A percentile compares a stretch with the other conserved stretches of the same genome.
phyloP scores from a whole-genome alignment of 768 basidiomycete genomes.

The Pleurotus tuber-regium region DNA sequence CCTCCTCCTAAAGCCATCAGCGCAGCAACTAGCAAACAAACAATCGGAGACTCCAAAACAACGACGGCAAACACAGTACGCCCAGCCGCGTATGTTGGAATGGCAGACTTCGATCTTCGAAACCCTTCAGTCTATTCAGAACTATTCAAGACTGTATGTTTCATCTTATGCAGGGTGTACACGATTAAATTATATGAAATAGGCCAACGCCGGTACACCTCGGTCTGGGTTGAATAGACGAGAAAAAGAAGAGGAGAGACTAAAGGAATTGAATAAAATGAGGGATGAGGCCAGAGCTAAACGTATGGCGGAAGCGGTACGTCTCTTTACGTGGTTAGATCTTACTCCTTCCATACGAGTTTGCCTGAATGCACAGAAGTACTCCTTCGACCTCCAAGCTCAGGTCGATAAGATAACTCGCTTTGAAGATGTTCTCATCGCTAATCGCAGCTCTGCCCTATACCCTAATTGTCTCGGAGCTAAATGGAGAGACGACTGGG shows the following conservation, averaged over 20 bases:
- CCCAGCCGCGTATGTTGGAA: constrained; percentile 41
- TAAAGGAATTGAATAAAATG: constrained; percentile 65
- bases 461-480: constrained; percentile 62
- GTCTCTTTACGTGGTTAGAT: constrained; percentile 17
- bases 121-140: constrained; percentile 61
- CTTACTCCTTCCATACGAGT: constrained; percentile 2
- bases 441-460: constrained; percentile 49
- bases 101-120: constrained; percentile 62
- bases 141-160: constrained; percentile 55
- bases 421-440: constrained; percentile 57
- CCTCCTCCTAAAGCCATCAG: constrained; percentile 19
- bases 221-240: constrained; percentile 43
- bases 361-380: constrained; percentile 30
- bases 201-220: constrained; percentile 44
- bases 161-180: not conserved
- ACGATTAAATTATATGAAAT: too few species aligned
- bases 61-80: constrained; percentile 23
- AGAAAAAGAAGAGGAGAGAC: constrained; percentile 63
- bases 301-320: constrained; percentile 52
- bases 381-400: constrained; percentile 53
- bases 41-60: constrained; percentile 25
- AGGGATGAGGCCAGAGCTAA: constrained; percentile 66
- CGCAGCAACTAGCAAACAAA: constrained; percentile 15
- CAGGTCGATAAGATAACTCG: constrained; percentile 59
- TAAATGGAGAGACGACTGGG: constrained; percentile 54